Evolutionary conservation across 2,329 filamentous ascomycete genomes (phyloP).

Genomic region (Apiospora phragmitis): DNA sequence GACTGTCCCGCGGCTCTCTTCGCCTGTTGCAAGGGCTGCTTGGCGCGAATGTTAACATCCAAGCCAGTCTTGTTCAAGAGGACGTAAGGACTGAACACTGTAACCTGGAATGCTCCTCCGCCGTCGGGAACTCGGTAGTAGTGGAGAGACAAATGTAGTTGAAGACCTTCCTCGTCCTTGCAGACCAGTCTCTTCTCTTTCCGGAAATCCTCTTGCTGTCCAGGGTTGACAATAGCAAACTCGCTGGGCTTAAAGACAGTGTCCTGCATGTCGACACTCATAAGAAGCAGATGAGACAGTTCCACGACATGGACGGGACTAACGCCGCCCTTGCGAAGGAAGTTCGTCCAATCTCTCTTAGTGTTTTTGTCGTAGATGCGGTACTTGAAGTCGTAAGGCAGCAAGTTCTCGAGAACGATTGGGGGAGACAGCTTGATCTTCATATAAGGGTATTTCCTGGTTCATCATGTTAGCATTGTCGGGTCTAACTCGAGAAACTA

Average conservation of each 20-base stretch:
- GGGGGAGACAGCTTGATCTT: conserved; percentile 87
- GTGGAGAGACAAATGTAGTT: conserved; percentile 81
- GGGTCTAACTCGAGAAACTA: neutral
- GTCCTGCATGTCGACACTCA: conserved; percentile 96
- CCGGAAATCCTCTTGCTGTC: conserved; percentile 81
- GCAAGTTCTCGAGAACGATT: conserved; percentile 87
- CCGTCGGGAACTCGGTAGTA: conserved; percentile 90
- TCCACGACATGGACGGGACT: conserved; percentile 98
- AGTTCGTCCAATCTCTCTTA: conserved; percentile 98
- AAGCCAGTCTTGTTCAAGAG: conserved; percentile 94
- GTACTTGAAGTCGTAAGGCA: conserved; percentile 99
- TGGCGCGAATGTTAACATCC: conserved; percentile 83
- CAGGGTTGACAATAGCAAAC: conserved; percentile 95
- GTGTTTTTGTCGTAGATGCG: conserved; percentile 98
- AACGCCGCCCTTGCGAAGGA: conserved; percentile 91
- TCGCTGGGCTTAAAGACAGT: conserved; percentile 93
- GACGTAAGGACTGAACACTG: conserved; percentile 92
- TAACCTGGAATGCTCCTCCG: conserved; percentile 94
- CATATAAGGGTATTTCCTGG: conserved; percentile 89
- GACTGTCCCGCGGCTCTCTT: conserved; percentile 82
- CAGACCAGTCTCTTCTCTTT: conserved; percentile 78
- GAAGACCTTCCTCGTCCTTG: conserved; percentile 80
- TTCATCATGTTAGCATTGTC: conserved; percentile 21
- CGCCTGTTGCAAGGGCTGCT: conserved; percentile 82
- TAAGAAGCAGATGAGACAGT: conserved; percentile 84